Base-by-base conservation (phyloP, 2,329 filamentous ascomycete species). In the Stenocarpella maydis region DNA sequence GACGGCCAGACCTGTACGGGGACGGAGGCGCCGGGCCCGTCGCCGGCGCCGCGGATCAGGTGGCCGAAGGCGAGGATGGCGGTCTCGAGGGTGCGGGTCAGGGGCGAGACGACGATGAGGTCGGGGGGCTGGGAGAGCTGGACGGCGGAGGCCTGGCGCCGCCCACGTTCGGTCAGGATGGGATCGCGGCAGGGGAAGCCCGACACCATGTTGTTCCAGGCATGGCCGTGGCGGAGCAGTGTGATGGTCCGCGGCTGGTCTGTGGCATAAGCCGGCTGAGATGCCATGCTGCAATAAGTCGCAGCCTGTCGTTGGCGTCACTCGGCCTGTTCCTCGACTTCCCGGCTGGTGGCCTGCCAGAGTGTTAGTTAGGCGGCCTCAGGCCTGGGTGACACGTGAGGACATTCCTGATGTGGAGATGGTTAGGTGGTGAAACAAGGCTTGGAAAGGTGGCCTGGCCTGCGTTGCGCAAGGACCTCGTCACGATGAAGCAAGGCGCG, bases 191-290 rank as follows among this genome's bases (percentile, higher is more conserved):
- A 69, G 26, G 67, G 67, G n/a, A 69, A 69, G 8, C 67, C 67
- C 12, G 67, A 60, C n/a, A 69, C n/a, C 67, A 69, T 69, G 43
- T 69, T 69, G 43, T 69, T 69, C 67, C 67, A 69, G 43, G 67
- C 67, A 65, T 69, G 67, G 61, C 67, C 67, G n/a, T 69, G 67
- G 12, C 67, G 67, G 34, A 69, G 67, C 50, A 69, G 53, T 26
- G 67, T 61, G 43, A 69, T 69, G 31, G 61, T 69, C 26, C 45
- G 61, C 24, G 64, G 34, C 24, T 45, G 61, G 39, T 58, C 61
- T 24, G 41, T n/a, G 26, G 61, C 52, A 39, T 52, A 52, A 21
- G 60, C 58, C 60, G 31, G 1, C 60, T 47, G 60, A 19, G 41
- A 47, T 58, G 31, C 52, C 65, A 49, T 55, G 41, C 26, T 58